phyloP scores from a whole-genome alignment of 2,329 filamentous ascomycete genomes.

The Plectosphaerella plurivora region DNA sequence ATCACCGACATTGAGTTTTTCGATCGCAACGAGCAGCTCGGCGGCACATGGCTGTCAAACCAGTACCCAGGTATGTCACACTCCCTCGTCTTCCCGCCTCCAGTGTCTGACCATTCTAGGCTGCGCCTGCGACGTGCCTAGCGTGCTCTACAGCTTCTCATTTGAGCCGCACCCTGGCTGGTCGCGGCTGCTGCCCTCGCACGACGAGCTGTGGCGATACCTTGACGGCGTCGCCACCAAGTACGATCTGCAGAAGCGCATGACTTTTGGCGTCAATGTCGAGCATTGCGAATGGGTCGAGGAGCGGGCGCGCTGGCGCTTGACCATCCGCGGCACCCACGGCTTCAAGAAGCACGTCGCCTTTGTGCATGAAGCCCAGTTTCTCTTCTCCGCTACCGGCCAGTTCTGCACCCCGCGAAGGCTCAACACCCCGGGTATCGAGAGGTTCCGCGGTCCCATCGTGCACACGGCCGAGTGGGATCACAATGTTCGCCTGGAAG shows the following conservation, averaged over 20 bases:
- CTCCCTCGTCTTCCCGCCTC: too few relatives aligned
- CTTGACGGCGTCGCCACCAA: slow-evolving; percentile 45
- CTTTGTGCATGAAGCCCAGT: slow-evolving; percentile 31
- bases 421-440: slow-evolving; percentile 40
- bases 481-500: slow-evolving; percentile 38
- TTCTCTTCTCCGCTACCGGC: slow-evolving; percentile 31
- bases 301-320: slow-evolving; percentile 25
- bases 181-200: slow-evolving; percentile 51
- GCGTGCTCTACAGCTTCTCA: slow-evolving; percentile 56
- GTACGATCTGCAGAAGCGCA: slow-evolving; percentile 32
- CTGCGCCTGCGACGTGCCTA: slow-evolving; percentile 53
- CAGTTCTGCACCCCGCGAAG: slow-evolving; percentile 25
- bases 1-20: slow-evolving; percentile 58
- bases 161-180: slow-evolving; percentile 59
- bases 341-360: slow-evolving; percentile 12
- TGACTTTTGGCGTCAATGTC: slow-evolving; percentile 32
- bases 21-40: slow-evolving; percentile 51
- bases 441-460: slow-evolving; percentile 46
- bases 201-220: slow-evolving; percentile 53
- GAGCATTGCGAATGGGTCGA: slow-evolving; percentile 33
- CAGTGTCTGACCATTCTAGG: slow-evolving; percentile 9
- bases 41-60: slow-evolving; percentile 63
- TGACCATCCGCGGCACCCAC: slow-evolving; percentile 19
- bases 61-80: slow-evolving; percentile 46
- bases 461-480: slow-evolving; percentile 55